Evolutionary conservation across 2,329 filamentous ascomycete genomes (phyloP).

Genomic region (Pseudogymnoascus sp.): DNA sequence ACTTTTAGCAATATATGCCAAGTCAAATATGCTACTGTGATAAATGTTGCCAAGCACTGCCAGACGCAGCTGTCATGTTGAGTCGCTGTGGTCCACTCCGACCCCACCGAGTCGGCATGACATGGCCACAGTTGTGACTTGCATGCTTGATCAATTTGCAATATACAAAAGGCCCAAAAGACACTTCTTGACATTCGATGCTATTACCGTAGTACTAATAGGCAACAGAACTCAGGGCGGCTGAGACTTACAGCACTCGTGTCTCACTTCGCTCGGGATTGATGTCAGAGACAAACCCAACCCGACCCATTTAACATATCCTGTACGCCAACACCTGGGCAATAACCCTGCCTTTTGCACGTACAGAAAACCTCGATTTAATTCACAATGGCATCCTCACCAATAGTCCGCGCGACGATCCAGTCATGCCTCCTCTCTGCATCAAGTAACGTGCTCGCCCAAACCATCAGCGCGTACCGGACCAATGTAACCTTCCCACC

Average conservation of each 20-base stretch:
- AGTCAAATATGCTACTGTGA: background rate
- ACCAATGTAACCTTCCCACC: constrained; percentile 41
- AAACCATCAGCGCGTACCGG: constrained; percentile 58
- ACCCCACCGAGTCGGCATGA: background rate
- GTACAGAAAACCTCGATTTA: constrained; percentile 12
- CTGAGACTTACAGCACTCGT: background rate
- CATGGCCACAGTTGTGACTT: background rate
- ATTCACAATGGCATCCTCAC: constrained; percentile 27
- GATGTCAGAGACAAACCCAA: background rate
- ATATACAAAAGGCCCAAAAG: background rate
- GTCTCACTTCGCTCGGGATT: background rate
- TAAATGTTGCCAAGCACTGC: background rate
- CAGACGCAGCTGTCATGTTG: background rate
- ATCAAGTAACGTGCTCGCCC: constrained; percentile 66
- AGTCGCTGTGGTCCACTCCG: background rate
- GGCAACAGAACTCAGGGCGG: background rate
- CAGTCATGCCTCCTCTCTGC: constrained; percentile 60
- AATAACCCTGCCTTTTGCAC: too few relatives aligned
- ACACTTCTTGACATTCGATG: background rate
- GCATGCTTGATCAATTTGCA: background rate
- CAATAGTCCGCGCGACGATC: constrained; percentile 52
- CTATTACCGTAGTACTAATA: background rate
- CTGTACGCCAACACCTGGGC: background rate
- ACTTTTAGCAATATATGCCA: background rate
- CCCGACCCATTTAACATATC: background rate